A percentile compares a stretch with the other conserved stretches of the same genome.
These are phyloP conservation scores for Phytophthora sansomeana DNA, from an alignment of 352 stramenopile genomes.

Conservation along the genomic window DNA sequence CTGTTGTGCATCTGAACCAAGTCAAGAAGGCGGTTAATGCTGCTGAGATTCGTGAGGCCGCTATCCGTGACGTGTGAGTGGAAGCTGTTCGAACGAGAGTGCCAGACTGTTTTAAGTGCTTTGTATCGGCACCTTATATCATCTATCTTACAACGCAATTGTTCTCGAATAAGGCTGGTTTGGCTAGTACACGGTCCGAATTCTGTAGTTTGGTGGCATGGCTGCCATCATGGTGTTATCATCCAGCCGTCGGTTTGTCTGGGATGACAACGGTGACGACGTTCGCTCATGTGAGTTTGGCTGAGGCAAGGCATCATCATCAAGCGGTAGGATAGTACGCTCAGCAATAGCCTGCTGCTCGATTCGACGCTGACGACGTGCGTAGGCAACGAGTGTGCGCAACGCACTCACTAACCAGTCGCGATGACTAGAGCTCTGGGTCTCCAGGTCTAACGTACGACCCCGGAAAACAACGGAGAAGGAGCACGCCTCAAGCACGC, in stretches of 20 bases:
- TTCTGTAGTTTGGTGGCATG: slow-evolving; percentile 36
- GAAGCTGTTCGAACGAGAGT: neutral
- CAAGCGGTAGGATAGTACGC: slow-evolving; percentile 49
- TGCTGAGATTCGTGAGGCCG: slow-evolving; percentile 32
- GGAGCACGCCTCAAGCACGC: slow-evolving; percentile 57
- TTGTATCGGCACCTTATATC: too few species aligned
- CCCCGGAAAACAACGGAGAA: slow-evolving; percentile 81
- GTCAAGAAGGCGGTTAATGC: slow-evolving; percentile 64
- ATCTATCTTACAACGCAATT: slow-evolving; percentile 28
- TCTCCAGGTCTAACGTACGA: slow-evolving; percentile 85
- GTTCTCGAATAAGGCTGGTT: slow-evolving; percentile 3
- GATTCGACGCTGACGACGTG: slow-evolving; percentile 69
- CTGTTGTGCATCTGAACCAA: slow-evolving; percentile 78
- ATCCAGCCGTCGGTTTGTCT: slow-evolving; percentile 17
- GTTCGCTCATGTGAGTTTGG: slow-evolving; percentile 3
- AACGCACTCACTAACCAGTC: slow-evolving; percentile 87
- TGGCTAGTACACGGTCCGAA: slow-evolving; percentile 46
- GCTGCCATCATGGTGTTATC: slow-evolving; percentile 18
- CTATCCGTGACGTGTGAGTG: slow-evolving; percentile 37
- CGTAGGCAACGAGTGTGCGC: slow-evolving; percentile 77
- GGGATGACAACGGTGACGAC: slow-evolving; percentile 8
- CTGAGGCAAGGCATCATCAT: slow-evolving; percentile 36
- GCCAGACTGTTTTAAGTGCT: slow-evolving; percentile 19
- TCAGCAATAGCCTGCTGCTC: slow-evolving; percentile 86
- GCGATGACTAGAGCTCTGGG: slow-evolving; percentile 72